These are phyloP conservation scores for Diaporthe sp. DNA, from an alignment of 2,329 filamentous ascomycete species.

Conservation along the genomic window DNA sequence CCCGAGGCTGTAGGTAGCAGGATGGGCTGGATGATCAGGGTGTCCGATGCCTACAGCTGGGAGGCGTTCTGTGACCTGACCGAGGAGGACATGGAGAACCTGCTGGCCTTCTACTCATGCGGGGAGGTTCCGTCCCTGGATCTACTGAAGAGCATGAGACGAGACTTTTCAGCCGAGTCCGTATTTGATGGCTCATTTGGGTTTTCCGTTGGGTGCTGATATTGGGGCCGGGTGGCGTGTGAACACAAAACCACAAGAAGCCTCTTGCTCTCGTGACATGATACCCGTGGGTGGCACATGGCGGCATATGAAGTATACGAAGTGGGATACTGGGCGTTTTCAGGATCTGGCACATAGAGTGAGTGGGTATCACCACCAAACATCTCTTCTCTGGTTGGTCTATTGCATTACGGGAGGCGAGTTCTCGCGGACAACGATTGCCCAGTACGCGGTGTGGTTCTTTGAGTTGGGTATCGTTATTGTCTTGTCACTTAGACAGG, in stretches of 20 bases:
- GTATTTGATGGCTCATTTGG: conserved; percentile 70
- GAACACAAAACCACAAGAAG: not conserved
- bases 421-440: no score
- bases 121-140: conserved; percentile 67
- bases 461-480: not conserved
- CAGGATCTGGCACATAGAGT: not conserved
- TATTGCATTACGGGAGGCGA: not conserved
- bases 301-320: not conserved
- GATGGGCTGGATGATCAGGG: conserved; percentile 95
- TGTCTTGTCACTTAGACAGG: not conserved
- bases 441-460: no score
- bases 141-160: conserved; percentile 65
- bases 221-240: conserved; percentile 15
- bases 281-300: not conserved
- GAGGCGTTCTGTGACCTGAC: conserved; percentile 86
- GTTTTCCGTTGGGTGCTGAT: conserved; percentile 60
- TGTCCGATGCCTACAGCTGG: conserved; percentile 88
- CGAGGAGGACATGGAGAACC: conserved; percentile 83
- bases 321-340: not conserved
- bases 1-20: conserved; percentile 82
- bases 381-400: not conserved
- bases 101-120: conserved; percentile 79
- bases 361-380: not conserved
- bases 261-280: not conserved
- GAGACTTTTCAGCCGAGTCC: conserved; percentile 55